Percentiles rank a stretch among this genome's conserved stretches.
Evolutionary conservation across 805 yeast genomes (phyloP).

Genomic region (Cyberlindnera bimundalis): DNA sequence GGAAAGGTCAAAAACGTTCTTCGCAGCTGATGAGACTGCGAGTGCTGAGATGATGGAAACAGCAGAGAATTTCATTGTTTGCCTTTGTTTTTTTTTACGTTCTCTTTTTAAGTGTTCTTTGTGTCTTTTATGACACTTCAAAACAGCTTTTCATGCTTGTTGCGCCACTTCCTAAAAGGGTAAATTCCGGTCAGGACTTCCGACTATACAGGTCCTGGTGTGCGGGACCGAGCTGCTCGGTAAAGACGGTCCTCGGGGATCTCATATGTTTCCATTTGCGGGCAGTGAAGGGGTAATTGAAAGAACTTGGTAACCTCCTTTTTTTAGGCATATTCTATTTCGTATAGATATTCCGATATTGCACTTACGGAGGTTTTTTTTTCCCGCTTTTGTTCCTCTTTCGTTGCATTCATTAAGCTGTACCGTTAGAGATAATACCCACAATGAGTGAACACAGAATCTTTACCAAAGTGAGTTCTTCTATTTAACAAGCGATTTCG

Average conservation of each 20-base stretch:
- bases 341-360: no score
- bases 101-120: background rate
- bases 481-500: no score
- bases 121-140: background rate
- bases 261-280: no score
- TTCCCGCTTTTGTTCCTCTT: background rate
- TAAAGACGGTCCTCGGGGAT: constrained; percentile 7
- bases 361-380: no score
- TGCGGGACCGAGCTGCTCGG: background rate
- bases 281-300: no score
- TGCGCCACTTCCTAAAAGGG: background rate
- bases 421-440: no score
- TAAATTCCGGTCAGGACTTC: background rate
- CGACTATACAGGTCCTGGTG: no score
- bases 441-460: constrained; percentile 24
- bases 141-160: background rate
- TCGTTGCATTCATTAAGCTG: background rate
- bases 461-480: constrained; percentile 23
- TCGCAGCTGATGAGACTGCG: constrained; percentile 1
- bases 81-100: background rate
- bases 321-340: no score
- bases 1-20: constrained; percentile 11
- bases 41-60: background rate
- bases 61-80: constrained; percentile 7
- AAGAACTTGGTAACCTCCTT: no score